Evolutionary conservation across 2,329 filamentous ascomycete genomes (phyloP).

Genomic region (Metarhizium rileyi): DNA sequence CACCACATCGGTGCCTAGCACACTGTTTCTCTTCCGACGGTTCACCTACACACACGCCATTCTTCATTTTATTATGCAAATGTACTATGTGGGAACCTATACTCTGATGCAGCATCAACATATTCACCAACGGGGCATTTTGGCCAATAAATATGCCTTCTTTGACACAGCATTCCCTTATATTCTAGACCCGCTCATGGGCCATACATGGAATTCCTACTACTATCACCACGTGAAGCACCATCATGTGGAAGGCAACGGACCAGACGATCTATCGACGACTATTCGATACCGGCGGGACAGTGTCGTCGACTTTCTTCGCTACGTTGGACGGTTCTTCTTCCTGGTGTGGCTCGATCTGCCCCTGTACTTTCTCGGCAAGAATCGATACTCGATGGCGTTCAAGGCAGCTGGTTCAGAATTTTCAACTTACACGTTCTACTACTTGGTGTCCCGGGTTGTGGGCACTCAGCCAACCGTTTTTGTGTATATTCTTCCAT

Average conservation of each 20-base stretch:
- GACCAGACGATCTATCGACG: constrained; percentile 64
- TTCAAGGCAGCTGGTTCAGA: constrained; percentile 53
- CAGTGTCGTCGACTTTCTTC: constrained; percentile 52
- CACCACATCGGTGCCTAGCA: constrained; percentile 59
- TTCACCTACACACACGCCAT: constrained; percentile 62
- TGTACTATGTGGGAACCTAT: constrained; percentile 62
- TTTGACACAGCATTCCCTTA: constrained; percentile 64
- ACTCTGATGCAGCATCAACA: constrained; percentile 80
- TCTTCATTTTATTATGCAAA: constrained; percentile 54
- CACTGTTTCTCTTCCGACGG: constrained; percentile 50
- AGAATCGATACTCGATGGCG: constrained; percentile 45
- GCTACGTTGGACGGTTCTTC: constrained; percentile 65
- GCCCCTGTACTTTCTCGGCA: constrained; percentile 61
- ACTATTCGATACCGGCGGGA: constrained; percentile 72
- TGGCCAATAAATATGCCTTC: constrained; percentile 42
- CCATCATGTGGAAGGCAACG: constrained; percentile 75
- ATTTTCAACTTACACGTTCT: constrained; percentile 40
- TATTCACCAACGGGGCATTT: constrained; percentile 65
- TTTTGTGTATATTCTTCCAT: constrained; percentile 40
- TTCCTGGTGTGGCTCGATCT: constrained; percentile 67
- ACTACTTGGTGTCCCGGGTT: constrained; percentile 36
- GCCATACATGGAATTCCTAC: constrained; percentile 79
- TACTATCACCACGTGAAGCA: constrained; percentile 83
- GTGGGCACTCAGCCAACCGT: no score
- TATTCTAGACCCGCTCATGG: constrained; percentile 64